Conservation (phyloP, 192 early-diverging fungal species). For the Linnemannia zychae region DNA sequence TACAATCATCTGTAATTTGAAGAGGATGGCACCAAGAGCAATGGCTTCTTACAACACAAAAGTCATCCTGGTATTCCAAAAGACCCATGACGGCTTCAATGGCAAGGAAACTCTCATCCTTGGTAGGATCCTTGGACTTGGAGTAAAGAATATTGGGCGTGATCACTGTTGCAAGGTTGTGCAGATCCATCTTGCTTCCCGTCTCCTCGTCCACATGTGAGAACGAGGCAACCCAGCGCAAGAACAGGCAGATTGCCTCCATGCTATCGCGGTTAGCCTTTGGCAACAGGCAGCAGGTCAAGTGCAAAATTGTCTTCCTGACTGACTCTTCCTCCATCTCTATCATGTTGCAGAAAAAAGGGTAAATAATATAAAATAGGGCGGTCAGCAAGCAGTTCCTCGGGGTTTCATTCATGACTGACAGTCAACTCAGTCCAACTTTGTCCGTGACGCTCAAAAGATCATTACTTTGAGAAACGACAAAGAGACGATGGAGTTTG, state of each 20-base stretch:
- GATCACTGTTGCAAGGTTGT: constrained; percentile 94
- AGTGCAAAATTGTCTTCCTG: constrained; percentile 81
- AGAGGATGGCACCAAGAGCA: background rate
- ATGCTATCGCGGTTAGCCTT: constrained; percentile 93
- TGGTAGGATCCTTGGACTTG: constrained; percentile 84
- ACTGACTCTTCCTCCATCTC: constrained; percentile 65
- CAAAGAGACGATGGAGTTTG: constrained; percentile 88
- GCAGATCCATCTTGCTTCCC: constrained; percentile 94
- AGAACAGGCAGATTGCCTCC: constrained; percentile 90
- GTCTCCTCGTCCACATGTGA: constrained; percentile 76
- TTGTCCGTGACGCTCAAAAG: background rate
- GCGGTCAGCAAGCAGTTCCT: background rate
- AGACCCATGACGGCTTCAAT: constrained; percentile 78
- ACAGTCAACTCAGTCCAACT: too few species aligned
- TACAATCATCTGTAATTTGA: background rate
- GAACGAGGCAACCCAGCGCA: constrained; percentile 87
- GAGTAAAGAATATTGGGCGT: constrained; percentile 94
- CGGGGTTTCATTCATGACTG: background rate
- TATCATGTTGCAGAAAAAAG: constrained; percentile 20
- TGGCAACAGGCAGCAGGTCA: constrained; percentile 87
- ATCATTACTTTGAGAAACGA: constrained; percentile 76
- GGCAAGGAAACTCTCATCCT: constrained; percentile 79
- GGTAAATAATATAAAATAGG: background rate
- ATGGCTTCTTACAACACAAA: constrained; percentile 70
- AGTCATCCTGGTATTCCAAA: constrained; percentile 72